Evolutionary conservation across 139 green algal species (phyloP), one percentile per base, ranked within the genome.

Genomic region (Chlorella sp.): DNA sequence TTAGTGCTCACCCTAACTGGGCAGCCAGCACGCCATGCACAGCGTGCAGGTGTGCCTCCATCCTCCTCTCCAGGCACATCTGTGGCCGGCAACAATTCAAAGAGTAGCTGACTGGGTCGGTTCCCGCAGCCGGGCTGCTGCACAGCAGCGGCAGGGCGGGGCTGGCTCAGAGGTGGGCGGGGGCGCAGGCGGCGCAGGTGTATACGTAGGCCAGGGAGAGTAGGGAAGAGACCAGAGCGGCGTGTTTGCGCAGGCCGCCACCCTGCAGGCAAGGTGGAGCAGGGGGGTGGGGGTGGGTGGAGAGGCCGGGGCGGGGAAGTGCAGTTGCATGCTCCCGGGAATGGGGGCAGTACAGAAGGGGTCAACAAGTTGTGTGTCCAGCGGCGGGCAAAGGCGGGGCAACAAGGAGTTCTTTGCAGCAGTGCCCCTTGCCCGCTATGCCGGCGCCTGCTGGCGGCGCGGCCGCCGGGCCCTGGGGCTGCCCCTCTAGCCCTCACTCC

Each of bases 161-260:
- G 32, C 34, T 90, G 26, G 66, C 16, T 7, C 95, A 86, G 68
- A 98, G 77, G 71, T 83, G 40, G 30, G 92, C 90, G n/a, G 93
- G 92, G 18, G 93, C 91, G 88, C 96, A 97, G 7, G 97, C 80
- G 0, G 96, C 85, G 91, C 94, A 95, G 53, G 88, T 87, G 89
- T n/a, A n/a, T n/a, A n/a, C n/a, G n/a, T 97, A 89, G 7, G 90
- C 93, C 60, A 96, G 86, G 37, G 69, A 19, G n/a, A 96, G 92
- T n/a, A 96, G 84, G 24, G 91, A 86, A 18, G 86, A 68, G 14
- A 94, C 84, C 34, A 97, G 90, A 71, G 96, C 93, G n/a, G 80
- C 76, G 53, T 89, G 66, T 60, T 85, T 40, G 64, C 77, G 78
- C 34, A 95, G 61, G 22, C 80, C 88, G 28, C 53, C 71, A 9